Evolutionary conservation across 768 basidiomycete genomes (phyloP), one percentile per base, ranked within the genome.

Genomic region (Boletellus ananas): DNA sequence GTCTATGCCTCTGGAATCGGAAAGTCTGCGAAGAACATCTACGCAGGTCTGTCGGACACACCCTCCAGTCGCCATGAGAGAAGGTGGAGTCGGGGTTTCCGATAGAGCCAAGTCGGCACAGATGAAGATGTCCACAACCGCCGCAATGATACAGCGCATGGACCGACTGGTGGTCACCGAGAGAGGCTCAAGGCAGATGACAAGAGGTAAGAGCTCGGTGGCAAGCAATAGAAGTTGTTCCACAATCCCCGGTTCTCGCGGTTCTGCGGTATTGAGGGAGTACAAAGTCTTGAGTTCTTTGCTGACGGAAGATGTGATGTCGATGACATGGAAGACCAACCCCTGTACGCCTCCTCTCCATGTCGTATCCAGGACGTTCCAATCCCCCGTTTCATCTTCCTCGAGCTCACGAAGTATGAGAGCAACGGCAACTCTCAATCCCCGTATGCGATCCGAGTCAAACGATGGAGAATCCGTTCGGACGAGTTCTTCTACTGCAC

Each of bases 331-430:
- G 11, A 77, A 74, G 13, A 81, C 58, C 38, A 87, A 66, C 16
- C 83, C 83, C 51, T 82, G 80, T 5, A 70, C 70, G 3, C 76
- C 70, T 54, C 84, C 82, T 6, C 74, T 71, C 85, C 87, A 86
- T 43, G 83, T 76, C 2, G 74, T 71, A 45, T 82, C 70, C 12
- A 86, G 65, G 10, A 82, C 68, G 12, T 67, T 72, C 74, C 75
- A 80, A 50, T 83, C 82, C 7, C 79, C 83, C 34, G 71, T 66
- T 17, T 78, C 77, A n/a, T 72, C 71, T 16, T 72, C 67, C 11
- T 66, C 67, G 1, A 89, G 63, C 41, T 83, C 82, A 18, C 72
- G 71, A 27, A 72, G 63, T 8, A 90, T 62, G 13, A 87, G 69
- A 0, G 80, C 80, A 13, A 86, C 58, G 0, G 87, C 81, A 25